Percentiles rank a stretch among this genome's conserved stretches.
phyloP scores from a whole-genome alignment of 805 yeast genomes.

The Isabelozyma heimii region DNA sequence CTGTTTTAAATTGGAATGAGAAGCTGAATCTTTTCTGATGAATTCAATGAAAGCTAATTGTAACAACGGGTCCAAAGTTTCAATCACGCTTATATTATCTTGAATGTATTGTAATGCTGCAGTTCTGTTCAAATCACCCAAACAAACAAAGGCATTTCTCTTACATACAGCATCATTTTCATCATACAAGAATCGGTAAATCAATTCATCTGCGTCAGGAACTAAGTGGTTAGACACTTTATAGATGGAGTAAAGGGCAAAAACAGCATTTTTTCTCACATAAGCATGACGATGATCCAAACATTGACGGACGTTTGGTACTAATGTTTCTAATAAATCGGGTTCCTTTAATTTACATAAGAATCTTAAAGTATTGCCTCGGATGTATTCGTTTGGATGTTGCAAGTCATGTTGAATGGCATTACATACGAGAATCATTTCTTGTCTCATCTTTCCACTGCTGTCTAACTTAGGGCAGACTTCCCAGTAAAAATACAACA shows the following conservation, averaged over 20 bases:
- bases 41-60: conserved; percentile 91
- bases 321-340: conserved; percentile 91
- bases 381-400: conserved; percentile 95
- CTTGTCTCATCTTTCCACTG: conserved; percentile 92
- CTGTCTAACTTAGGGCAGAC: conserved; percentile 88
- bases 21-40: conserved; percentile 75
- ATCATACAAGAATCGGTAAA: conserved; percentile 65
- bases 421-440: conserved; percentile 97
- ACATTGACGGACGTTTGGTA: conserved; percentile 88
- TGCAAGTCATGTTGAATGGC: conserved; percentile 96
- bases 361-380: conserved; percentile 93
- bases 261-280: conserved; percentile 94
- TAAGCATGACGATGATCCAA: conserved; percentile 96
- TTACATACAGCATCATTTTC: conserved; percentile 94
- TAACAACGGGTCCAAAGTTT: conserved; percentile 72
- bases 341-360: conserved; percentile 88
- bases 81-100: conserved; percentile 58
- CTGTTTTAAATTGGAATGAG: conserved; percentile 60
- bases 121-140: conserved; percentile 79
- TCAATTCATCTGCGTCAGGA: conserved; percentile 93
- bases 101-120: conserved; percentile 81
- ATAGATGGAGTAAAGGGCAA: conserved; percentile 82
- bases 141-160: conserved; percentile 90
- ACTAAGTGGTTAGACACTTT: conserved; percentile 80
- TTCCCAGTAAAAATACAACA: conserved; percentile 96